These are phyloP conservation scores for Chloris gayana DNA, from an alignment of 176 grass and related monocot species.

Conservation along the genomic window DNA sequence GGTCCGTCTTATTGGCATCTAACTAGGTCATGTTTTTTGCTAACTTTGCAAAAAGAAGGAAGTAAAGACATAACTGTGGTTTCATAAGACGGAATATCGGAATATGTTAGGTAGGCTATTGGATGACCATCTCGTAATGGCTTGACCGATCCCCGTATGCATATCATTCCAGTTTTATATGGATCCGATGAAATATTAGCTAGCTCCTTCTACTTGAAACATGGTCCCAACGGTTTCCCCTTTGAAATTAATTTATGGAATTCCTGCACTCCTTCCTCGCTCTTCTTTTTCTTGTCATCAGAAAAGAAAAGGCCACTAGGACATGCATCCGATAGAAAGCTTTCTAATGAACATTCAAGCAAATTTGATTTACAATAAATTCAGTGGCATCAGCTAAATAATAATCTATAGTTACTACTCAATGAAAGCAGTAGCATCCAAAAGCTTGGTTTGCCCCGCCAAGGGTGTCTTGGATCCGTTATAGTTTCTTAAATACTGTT, in stretches of 20 bases:
- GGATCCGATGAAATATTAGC: neutral
- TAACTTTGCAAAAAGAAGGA: constrained; percentile 41
- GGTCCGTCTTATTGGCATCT: constrained; percentile 37
- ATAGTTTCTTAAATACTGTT: no score
- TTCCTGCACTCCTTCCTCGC: neutral
- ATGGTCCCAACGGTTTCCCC: neutral
- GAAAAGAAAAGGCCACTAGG: neutral
- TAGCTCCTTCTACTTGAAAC: neutral
- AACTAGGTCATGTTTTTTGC: constrained; percentile 31
- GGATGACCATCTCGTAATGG: constrained; percentile 4
- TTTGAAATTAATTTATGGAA: neutral
- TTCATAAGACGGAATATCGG: constrained; percentile 22
- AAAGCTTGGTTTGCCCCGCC: no score
- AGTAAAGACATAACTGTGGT: neutral
- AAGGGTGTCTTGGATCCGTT: no score
- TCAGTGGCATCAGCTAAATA: neutral
- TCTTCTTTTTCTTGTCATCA: no score
- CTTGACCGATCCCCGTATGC: constrained; percentile 6
- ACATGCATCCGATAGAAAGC: neutral
- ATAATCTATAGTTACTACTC: neutral
- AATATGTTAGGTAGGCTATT: constrained; percentile 30
- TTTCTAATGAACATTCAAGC: neutral
- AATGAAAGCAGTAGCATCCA: no score
- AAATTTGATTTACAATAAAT: neutral
- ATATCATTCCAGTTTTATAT: constrained; percentile 40